Evolutionary conservation across 2,329 filamentous ascomycete genomes (phyloP), one percentile per base, ranked within the genome.

Genomic region (Didymella segeticola): DNA sequence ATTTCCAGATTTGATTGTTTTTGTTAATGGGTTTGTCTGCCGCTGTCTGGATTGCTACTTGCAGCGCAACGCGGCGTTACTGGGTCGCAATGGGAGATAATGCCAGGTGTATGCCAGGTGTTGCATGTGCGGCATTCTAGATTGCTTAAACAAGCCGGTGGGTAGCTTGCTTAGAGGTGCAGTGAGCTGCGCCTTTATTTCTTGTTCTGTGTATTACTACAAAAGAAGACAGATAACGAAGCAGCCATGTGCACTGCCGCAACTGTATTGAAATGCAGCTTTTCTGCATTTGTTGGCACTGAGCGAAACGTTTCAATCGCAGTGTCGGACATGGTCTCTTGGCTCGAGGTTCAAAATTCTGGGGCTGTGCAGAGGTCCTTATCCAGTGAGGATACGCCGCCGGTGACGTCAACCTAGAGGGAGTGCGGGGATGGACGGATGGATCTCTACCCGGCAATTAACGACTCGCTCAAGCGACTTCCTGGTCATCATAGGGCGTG

Each of bases 371-470:
- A n/a, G n/a, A n/a, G n/a, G n/a, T n/a, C n/a, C n/a, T n/a, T n/a
- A n/a, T n/a, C n/a, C n/a, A n/a, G n/a, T n/a, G n/a, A n/a, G n/a
- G 12, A 12, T 14, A 8, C 19, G n/a, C 22, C n/a, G 29, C 37
- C 5, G 10, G 33, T 45, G 31, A 37, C 39, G 47, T 43, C 17
- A 37, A 30, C n/a, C n/a, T n/a, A n/a, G 11, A 27, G 36, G 25
- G 30, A 29, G 29, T 29, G 42, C 25, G 36, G 26, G 8, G n/a
- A 33, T 43, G 41, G 39, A 41, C 39, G 50, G 50, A 47, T 47
- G 23, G 25, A 33, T 14, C 20, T 1, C 4, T 2, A 10, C 43
- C 43, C 43, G 31, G 31, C n/a, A 38, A 36, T 15, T 30, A 36
- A 38, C 25, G 38, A 47, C 37, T 47, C 25, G 50, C 38, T 43